Evolutionary conservation across 2,329 filamentous ascomycete genomes (phyloP).

Genomic region (Aspergillus floridensis): DNA sequence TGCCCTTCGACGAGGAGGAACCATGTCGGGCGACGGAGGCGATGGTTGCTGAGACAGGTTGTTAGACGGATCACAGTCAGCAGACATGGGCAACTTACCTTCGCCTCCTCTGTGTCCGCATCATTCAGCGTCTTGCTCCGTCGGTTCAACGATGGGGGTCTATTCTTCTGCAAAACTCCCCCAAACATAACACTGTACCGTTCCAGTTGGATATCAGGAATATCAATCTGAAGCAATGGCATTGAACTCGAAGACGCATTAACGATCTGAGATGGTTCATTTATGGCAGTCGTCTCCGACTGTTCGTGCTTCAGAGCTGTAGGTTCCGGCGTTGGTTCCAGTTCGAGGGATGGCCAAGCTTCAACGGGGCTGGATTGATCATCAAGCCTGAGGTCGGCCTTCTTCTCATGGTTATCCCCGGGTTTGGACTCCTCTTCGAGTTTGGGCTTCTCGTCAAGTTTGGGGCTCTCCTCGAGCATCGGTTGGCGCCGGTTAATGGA

Average conservation of each 20-base stretch:
- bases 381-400: constrained; percentile 2
- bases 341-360: constrained; percentile 25
- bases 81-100: constrained; percentile 26
- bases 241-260: not conserved
- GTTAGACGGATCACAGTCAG: not conserved
- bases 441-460: not conserved
- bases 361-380: constrained; percentile 12
- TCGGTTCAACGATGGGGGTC: constrained; percentile 34
- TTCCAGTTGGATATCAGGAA: constrained; percentile 77
- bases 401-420: not conserved
- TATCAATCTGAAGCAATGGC: constrained; percentile 68
- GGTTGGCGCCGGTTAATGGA: constrained; percentile 17
- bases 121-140: constrained; percentile 44
- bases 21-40: constrained; percentile 12
- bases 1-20: constrained; percentile 31
- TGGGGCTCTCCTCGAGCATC: not conserved
- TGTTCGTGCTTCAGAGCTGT: constrained; percentile 22
- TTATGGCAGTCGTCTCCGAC: not conserved
- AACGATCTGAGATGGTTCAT: not conserved
- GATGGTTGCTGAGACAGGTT: constrained; percentile 1
- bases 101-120: constrained; percentile 53
- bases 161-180: constrained; percentile 58
- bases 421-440: not conserved
- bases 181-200: constrained; percentile 94
- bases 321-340: constrained; percentile 15